Evolutionary conservation across 371 early-diverging fungal species (phyloP), one percentile per base, ranked within the genome.

Genomic region (Saksenaea vasiformis): DNA sequence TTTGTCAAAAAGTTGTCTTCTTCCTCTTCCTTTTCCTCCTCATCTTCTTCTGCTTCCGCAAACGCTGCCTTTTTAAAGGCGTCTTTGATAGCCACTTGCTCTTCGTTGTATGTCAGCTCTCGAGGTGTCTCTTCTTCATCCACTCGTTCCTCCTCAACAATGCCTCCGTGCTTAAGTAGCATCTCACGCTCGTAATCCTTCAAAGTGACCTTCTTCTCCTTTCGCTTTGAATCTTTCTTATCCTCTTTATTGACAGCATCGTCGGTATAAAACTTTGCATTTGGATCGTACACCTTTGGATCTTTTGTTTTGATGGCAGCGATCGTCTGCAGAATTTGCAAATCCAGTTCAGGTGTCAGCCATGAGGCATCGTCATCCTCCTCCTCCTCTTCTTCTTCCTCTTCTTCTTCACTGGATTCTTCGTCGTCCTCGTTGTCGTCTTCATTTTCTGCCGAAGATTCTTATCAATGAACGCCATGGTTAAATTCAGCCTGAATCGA

Each of bases 311-410:
- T 85, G 59, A 98, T 90, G 47, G 91, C 84, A 0, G 89, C 88
- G 64, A 97, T 90, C 1, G 98, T 95, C 51, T 88, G 87, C 83
- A 98, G 78, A 62, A 98, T 95, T 70, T 97, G 94, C 2, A 91
- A 89, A 65, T 98, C 98, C 9, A 96, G 72, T 43, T 87, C 94
- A 10, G 95, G 93, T 15, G 97, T 95, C 17, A 95, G 75, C 47
- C 95, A 79, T 55, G 87, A 89, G 11, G 92, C 96, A 26, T 80
- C 79, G 57, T 96, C 96, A 78, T 98, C 98, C 64, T 98, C 98
- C 26, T 89, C 94, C 54, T 90, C 93, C 27, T 77, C 74, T 3
- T 69, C 67, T 44, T 81, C 80, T 7, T n/a, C n/a, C n/a, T n/a
- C n/a, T 74, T 80, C 24, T 82, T 47, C 47, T 5, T 47, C 51